Evolutionary conservation across 768 basidiomycete species (phyloP), one percentile per base, ranked within the genome.

Genomic region (Rubroboletus pulcherrimus): DNA sequence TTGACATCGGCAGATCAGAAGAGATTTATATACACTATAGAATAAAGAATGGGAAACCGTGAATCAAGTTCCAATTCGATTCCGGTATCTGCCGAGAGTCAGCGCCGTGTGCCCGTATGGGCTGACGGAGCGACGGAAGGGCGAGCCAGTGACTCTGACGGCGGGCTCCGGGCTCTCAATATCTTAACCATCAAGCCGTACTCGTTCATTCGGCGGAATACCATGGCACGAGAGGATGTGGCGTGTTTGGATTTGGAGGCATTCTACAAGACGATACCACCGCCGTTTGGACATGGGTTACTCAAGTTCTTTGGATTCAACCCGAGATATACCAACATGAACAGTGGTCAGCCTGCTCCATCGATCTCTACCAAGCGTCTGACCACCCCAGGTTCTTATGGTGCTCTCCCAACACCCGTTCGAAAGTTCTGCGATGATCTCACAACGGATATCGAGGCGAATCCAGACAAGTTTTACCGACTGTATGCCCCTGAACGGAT

Each of bases 261-360:
- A 47, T 21, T 31, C 12, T 47, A 21, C 30, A 47, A 56, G 43
- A 40, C 37, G 8, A 33, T 34, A 5, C 67, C 72, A 0, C 76
- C 79, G 9, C 54, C 66, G 0, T 85, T 87, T 51, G 85, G 85
- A 1, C 81, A 81, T 63, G 70, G 66, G 5, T 66, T 84, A 63
- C 77, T 75, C 59, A 49, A 61, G 41, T 33, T 48, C 48, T 56
- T 57, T 19, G 38, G 21, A 29, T 51, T 48, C 47, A 15, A 34
- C 34, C 17, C 24, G 5, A 35, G 34, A 9, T 48, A 48, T 24
- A 48, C 34, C 21, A 48, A 24, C 21, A 17, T 35, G 34, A 48
- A 49, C 26, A 38, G 29, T 29, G 49, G 26, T 29, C 14, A 29
- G 12, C n/a, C 17, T 38, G 24, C 7, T 12, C 7, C 45, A 12